Conservation (phyloP, 2,329 filamentous ascomycete species). For the Colletotrichum sp. region DNA sequence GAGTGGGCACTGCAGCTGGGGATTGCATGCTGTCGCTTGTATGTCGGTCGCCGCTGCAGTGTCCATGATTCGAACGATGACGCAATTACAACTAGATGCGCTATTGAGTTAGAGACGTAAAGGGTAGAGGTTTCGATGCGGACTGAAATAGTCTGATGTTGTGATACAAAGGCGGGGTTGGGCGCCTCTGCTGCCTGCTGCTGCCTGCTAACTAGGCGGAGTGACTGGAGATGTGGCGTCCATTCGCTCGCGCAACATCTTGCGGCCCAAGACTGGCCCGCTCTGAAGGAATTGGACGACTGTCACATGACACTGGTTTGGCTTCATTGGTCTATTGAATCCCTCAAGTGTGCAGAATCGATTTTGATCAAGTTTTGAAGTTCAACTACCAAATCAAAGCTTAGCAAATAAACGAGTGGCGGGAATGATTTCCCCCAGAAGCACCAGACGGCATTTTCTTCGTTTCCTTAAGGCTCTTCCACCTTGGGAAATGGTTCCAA, state of each 20-base stretch:
- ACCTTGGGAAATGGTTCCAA: not conserved
- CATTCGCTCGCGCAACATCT: not conserved
- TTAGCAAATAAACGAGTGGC: not conserved
- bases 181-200: not conserved
- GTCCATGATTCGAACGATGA: not conserved
- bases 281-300: not conserved
- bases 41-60: accelerated
- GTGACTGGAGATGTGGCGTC: not conserved
- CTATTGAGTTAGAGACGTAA: not conserved
- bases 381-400: too few species aligned
- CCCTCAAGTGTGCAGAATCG: not conserved
- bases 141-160: not conserved
- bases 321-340: not conserved
- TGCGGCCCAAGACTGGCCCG: not conserved
- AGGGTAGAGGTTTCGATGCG: not conserved
- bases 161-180: conserved; percentile 6
- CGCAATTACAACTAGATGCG: accelerated
- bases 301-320: not conserved
- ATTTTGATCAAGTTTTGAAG: not conserved
- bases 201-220: not conserved
- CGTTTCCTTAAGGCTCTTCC: not conserved
- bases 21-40: not conserved
- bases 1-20: conserved; percentile 23
- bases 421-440: not conserved
- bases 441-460: not conserved